Evolutionary conservation across 352 stramenopile species (phyloP).

Genomic region (Pythium insidiosum): DNA sequence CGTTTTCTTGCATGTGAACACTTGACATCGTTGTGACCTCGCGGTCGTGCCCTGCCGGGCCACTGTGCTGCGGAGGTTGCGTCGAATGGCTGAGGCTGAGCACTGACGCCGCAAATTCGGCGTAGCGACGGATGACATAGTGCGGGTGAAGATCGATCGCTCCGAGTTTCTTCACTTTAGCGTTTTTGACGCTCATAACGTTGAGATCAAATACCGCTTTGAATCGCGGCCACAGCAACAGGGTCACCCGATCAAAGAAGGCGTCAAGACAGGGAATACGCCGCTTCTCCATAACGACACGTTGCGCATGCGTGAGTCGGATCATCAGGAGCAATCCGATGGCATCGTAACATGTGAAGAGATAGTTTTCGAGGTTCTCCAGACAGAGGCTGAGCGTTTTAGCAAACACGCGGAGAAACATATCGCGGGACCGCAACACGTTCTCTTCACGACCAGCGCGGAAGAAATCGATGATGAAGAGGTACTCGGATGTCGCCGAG

Average conservation of each 20-base stretch:
- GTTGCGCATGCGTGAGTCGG: constrained; percentile 88
- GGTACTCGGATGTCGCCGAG: constrained; percentile 95
- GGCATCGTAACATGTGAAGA: constrained; percentile 96
- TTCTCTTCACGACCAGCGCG: constrained; percentile 66
- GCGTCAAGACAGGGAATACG: constrained; percentile 89
- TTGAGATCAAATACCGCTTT: constrained; percentile 97
- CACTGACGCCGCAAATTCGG: constrained; percentile 95
- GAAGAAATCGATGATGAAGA: constrained; percentile 96
- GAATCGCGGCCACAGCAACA: constrained; percentile 96
- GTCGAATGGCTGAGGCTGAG: constrained; percentile 86
- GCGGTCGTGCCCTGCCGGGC: constrained; percentile 16
- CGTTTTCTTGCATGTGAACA: constrained; percentile 77
- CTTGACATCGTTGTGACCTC: constrained; percentile 30
- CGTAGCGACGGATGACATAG: constrained; percentile 95
- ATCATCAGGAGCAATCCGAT: constrained; percentile 99
- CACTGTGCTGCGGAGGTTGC: constrained; percentile 21
- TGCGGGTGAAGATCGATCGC: constrained; percentile 94
- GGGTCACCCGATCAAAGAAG: constrained; percentile 95
- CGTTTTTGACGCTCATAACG: constrained; percentile 85
- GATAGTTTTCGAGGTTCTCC: constrained; percentile 98
- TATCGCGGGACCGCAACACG: constrained; percentile 66
- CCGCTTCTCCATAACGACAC: constrained; percentile 75
- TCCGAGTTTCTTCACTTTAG: constrained; percentile 87
- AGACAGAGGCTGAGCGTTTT: constrained; percentile 93
- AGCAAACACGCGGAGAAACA: constrained; percentile 94